phyloP scores from a whole-genome alignment of 805 yeast species.

The Zygotorulaspora chibaensis region DNA sequence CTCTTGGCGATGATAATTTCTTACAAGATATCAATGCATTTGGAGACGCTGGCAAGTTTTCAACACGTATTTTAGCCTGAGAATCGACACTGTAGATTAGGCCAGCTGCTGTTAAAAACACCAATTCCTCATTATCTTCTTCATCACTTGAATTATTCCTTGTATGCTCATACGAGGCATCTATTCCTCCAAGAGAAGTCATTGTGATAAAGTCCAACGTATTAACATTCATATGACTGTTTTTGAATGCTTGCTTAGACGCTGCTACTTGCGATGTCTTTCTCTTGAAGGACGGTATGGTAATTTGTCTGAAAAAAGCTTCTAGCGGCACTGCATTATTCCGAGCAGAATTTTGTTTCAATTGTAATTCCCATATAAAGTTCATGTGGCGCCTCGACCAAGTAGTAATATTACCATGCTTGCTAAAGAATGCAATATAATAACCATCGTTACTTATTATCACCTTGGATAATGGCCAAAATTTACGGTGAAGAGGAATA shows the following conservation, averaged over 20 bases:
- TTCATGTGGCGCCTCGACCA: constrained; percentile 53
- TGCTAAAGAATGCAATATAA: constrained; percentile 51
- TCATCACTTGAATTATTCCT: constrained; percentile 10
- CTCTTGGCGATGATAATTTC: constrained; percentile 63
- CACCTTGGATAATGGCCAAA: constrained; percentile 61
- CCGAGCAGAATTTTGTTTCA: constrained; percentile 18
- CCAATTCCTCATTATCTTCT: constrained; percentile 40
- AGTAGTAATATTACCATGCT: constrained; percentile 51
- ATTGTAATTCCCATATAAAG: constrained; percentile 52
- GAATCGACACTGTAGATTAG: constrained; percentile 39
- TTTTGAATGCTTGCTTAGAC: constrained; percentile 5
- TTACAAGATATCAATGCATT: constrained; percentile 46
- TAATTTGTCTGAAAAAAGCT: constrained; percentile 55
- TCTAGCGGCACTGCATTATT: constrained; percentile 45
- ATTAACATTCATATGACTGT: constrained; percentile 7
- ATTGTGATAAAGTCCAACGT: constrained; percentile 19
- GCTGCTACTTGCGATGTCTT: constrained; percentile 28
- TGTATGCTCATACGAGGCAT: constrained; percentile 21
- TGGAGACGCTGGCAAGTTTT: constrained; percentile 30
- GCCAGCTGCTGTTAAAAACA: constrained; percentile 51
- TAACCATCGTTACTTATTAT: constrained; percentile 57
- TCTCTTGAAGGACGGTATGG: constrained; percentile 42
- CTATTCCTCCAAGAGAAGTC: constrained; percentile 20
- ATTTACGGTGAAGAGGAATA: constrained; percentile 40
- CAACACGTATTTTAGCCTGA: constrained; percentile 39